These are phyloP conservation scores for Ceriops zippeliana DNA, from an alignment of 345 rosid species.

Conservation along the genomic window DNA sequence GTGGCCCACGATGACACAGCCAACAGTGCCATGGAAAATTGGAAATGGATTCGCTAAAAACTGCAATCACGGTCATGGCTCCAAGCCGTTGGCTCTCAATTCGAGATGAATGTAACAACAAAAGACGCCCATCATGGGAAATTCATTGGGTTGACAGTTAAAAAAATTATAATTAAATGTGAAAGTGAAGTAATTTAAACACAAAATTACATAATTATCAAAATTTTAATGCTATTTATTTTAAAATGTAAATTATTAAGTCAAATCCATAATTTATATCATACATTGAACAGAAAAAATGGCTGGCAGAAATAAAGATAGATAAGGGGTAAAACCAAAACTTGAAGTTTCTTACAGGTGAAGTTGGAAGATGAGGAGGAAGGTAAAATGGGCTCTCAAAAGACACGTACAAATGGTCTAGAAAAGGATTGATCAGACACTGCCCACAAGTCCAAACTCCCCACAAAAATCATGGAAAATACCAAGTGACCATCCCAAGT, in stretches of 20 bases:
- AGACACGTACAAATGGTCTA: neutral
- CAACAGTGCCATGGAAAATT: neutral
- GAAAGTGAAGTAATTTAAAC: no score
- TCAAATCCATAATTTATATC: no score
- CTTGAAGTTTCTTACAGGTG: neutral
- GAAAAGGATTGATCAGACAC: slow-evolving; percentile 15
- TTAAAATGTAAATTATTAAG: no score
- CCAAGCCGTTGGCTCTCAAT: no score
- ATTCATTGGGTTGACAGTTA: no score
- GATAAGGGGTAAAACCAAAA: no score
- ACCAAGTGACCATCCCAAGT: slow-evolving; percentile 12
- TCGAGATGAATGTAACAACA: neutral
- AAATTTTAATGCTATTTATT: no score
- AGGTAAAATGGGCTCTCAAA: slow-evolving; percentile 7
- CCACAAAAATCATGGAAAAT: slow-evolving; percentile 11
- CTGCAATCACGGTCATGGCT: no score
- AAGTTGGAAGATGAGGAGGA: slow-evolving; percentile 7
- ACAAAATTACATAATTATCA: no score
- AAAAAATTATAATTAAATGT: no score
- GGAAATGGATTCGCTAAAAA: neutral
- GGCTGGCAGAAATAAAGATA: neutral
- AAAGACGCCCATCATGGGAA: neutral
- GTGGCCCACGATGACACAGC: no score
- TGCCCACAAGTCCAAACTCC: neutral
- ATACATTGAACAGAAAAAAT: no score